Percentiles rank a stretch among this genome's conserved stretches.
Conservation (phyloP, 768 basidiomycete genomes). For the Leucocoprinus birnbaumii region DNA sequence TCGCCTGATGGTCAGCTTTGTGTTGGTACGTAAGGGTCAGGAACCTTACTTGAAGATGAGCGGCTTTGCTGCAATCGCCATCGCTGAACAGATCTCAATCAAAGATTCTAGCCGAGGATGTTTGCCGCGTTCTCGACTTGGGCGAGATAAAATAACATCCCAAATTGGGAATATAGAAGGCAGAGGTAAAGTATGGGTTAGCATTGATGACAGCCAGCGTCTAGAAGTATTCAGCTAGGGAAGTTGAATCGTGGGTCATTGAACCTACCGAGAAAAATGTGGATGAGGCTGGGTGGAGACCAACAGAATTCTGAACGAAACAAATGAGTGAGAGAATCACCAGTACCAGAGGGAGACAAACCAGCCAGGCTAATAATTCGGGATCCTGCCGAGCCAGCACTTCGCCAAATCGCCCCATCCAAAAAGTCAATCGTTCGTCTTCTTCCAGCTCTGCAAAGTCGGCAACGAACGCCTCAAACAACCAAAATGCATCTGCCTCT, state of each 20-base stretch:
- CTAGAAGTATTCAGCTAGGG: conserved; percentile 29
- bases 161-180: conserved; percentile 57
- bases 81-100: conserved; percentile 67
- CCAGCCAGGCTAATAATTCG: conserved; percentile 59
- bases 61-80: conserved; percentile 57
- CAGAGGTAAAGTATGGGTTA: conserved; percentile 73
- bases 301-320: conserved; percentile 49
- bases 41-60: conserved; percentile 50
- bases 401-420: conserved; percentile 63
- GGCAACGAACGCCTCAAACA: conserved; percentile 70
- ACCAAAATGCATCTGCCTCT: conserved; percentile 83
- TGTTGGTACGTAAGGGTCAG: neutral
- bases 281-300: conserved; percentile 70
- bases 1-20: neutral
- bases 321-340: neutral
- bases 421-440: conserved; percentile 55
- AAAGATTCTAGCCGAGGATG: conserved; percentile 67
- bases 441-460: conserved; percentile 76
- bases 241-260: neutral
- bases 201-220: conserved; percentile 70
- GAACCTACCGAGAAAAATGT: conserved; percentile 76
- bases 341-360: conserved; percentile 26
- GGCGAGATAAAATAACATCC: conserved; percentile 68
- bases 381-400: conserved; percentile 59
- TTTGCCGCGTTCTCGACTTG: conserved; percentile 48